Conservation (phyloP, 352 stramenopile genomes). For the Pythium dissimile region DNA sequence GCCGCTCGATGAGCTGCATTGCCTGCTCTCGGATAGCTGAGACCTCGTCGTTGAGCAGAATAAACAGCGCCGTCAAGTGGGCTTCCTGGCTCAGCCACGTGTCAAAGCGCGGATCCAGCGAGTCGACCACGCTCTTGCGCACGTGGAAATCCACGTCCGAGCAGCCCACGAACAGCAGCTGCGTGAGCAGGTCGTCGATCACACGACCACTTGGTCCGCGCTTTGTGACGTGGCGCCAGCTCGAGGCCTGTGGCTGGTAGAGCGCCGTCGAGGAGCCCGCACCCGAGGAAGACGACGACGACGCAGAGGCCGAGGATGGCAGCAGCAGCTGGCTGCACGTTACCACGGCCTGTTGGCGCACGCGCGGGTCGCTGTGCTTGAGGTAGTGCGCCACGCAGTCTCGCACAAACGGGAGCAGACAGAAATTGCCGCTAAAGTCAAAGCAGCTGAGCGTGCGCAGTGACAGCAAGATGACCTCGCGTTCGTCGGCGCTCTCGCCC, state of each 20-base stretch:
- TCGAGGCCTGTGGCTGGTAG: conserved; percentile 16
- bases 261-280: conserved; percentile 6
- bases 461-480: conserved; percentile 85
- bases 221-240: conserved; percentile 68
- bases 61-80: conserved; percentile 92
- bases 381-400: conserved; percentile 94
- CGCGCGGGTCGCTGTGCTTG: conserved; percentile 81
- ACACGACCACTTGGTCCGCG: conserved; percentile 84
- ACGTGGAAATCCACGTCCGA: conserved; percentile 91
- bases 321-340: conserved; percentile 79
- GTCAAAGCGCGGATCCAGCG: conserved; percentile 93
- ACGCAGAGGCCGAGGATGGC: conserved; percentile 25
- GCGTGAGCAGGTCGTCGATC: conserved; percentile 92
- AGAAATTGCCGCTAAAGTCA: conserved; percentile 90
- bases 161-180: conserved; percentile 90
- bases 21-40: conserved; percentile 86
- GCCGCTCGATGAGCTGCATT: conserved; percentile 92
- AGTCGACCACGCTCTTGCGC: conserved; percentile 91
- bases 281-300: conserved; percentile 13
- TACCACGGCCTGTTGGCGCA: conserved; percentile 89
- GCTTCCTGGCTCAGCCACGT: conserved; percentile 90
- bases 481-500: conserved; percentile 72
- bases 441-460: conserved; percentile 94
- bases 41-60: conserved; percentile 94
- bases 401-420: conserved; percentile 93